Conservation (phyloP, 306 rosid genomes). For the Prunus davidiana region DNA sequence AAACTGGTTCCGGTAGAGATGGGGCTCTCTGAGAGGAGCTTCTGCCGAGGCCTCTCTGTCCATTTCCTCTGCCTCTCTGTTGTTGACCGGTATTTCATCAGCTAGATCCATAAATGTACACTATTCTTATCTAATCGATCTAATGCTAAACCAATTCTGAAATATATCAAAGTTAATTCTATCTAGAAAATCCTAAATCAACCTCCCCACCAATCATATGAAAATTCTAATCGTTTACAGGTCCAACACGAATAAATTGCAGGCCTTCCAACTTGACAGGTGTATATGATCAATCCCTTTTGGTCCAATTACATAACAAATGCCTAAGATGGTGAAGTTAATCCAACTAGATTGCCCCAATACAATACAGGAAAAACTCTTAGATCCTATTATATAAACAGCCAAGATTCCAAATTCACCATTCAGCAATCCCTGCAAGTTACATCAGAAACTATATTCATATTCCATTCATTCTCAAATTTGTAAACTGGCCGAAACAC, state of each 20-base stretch:
- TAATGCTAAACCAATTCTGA: slow-evolving; percentile 13
- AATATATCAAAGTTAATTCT: slow-evolving; percentile 11
- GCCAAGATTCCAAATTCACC: slow-evolving; percentile 16
- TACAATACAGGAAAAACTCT: slow-evolving; percentile 15
- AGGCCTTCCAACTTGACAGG: slow-evolving; percentile 24
- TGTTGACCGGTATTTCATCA: slow-evolving; percentile 27
- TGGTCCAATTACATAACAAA: slow-evolving; percentile 2
- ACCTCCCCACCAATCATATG: slow-evolving; percentile 13
- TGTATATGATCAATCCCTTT: slow-evolving; percentile 1
- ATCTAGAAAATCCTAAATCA: slow-evolving; percentile 22
- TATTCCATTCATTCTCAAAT: slow-evolving; percentile 13
- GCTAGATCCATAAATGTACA: slow-evolving; percentile 52
- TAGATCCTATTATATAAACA: slow-evolving; percentile 3
- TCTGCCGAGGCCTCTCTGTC: slow-evolving; percentile 39
- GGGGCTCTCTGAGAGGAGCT: slow-evolving; percentile 38
- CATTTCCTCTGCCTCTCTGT: slow-evolving; percentile 51
- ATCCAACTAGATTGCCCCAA: not conserved
- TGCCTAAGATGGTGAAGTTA: not conserved
- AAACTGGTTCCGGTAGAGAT: slow-evolving; percentile 30
- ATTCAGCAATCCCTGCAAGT: slow-evolving; percentile 17
- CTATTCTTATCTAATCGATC: slow-evolving; percentile 19
- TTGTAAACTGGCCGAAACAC: not conserved
- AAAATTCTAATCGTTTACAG: not conserved
- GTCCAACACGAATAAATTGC: not conserved
- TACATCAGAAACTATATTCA: slow-evolving; percentile 20